Base-by-base conservation (phyloP, 2,329 filamentous ascomycete genomes). In the Aureobasidium sp. region DNA sequence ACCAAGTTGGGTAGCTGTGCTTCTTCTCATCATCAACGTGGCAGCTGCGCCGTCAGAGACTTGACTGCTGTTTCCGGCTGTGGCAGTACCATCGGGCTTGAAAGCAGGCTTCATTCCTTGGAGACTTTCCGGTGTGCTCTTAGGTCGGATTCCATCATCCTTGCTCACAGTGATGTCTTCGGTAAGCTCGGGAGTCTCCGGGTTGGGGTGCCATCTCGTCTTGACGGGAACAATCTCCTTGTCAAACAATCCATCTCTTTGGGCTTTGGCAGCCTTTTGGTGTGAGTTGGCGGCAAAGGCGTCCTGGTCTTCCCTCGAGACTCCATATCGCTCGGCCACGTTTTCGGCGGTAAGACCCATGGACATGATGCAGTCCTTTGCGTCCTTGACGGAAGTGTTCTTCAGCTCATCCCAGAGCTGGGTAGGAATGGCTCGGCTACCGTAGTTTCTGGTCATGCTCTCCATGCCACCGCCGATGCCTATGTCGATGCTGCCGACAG, bases 361-460 rank as follows among this genome's bases (percentile, higher is more conserved):
- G 66, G 86, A 84, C 92, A 96, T 95, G 71, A 96, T 84, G 72
- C 92, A 96, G 71, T 96, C 92, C 43, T 82, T 77, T 3, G 89
- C 88, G 64, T 95, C 86, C 68, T 87, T 80, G 10, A 82, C 80
- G 1, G 76, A 74, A 3, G 81, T 85, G 1, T 87, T 81, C 67
- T 78, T 83, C 63, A 96, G 76, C 55, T 82, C 85, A 0, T 87
- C 85, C 90, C 90, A 96, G 11, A 90, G 74, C 64, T 90, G 83
- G 0, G 85, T 86, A 0, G 92, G 92, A 45, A 96, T 94, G n/a
- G 92, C 92, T 61, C 85, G 79, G 27, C 79, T 84, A 55, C 86
- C 91, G 74, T 96, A 96, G 75, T 96, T 96, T 65, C 87, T 78
- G 64, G 90, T 95, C 92, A 96, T 96, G 76, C 88, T 93, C 81